Evolutionary conservation across 2,329 filamentous ascomycete genomes (phyloP), one percentile per base, ranked within the genome.

Genomic region (Aspergillus costaricaensis): DNA sequence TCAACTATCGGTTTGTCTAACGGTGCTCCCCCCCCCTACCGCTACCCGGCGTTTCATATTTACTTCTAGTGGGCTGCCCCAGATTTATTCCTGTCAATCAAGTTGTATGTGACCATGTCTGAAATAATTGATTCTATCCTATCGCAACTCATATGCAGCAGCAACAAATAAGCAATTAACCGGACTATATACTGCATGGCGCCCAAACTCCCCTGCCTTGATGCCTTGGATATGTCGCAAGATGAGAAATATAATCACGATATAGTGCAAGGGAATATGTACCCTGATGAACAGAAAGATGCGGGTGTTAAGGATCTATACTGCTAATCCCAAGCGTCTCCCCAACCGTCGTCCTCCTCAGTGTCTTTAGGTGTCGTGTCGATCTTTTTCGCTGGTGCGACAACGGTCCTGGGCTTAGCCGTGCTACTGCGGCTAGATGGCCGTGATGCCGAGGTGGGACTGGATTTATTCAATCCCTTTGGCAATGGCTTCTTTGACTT

Each of bases 401-500:
- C 65, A 1, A 79, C 72, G 6, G 79, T 75, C 63, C 84, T 85
- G 0, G 81, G 75, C 61, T 83, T 84, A 1, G 73, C 63, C 12
- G 71, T 64, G 2, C 77, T 80, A 15, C 75, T 60, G n/a, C 62
- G 73, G 9, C 71, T 75, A 23, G 73, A 65, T 51, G 76, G 76
- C 60, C 80, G 75, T 60, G 74, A 74, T 3, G 73, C 70, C 65
- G 75, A 67, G 8, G 74, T 67, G 14, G 74, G 65, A 1, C 76
- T 62, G 2, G 85, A 70, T 76, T 96, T 96, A 1, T 82, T 79
- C 25, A 98, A 74, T 0, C 94, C 94, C 77, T 96, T 99, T 0
- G 94, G 93, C 57, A 98, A 73, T 2, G 88, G 80, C 66, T 91
- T 95, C 68, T 83, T 97, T 64, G 90, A 86, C 64, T 88, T 84